Evolutionary conservation across 192 early-diverging fungal genomes (phyloP), one percentile per base, ranked within the genome.

Genomic region (Coemansia sp.): DNA sequence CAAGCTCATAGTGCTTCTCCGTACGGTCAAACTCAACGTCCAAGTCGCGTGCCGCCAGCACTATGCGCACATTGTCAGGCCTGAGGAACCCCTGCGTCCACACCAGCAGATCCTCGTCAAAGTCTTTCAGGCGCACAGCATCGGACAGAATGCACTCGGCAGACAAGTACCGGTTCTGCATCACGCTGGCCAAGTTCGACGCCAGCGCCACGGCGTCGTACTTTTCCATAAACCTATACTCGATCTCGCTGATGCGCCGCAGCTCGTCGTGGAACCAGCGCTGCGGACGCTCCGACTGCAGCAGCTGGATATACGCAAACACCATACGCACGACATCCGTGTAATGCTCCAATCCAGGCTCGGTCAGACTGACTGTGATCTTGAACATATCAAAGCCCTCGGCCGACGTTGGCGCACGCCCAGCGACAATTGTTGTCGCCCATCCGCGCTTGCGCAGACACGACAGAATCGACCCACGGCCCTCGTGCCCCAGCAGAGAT

Each of bases 401-500:
- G 87, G 45, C 88, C 83, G 85, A 93, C 87, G 58, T 87, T 82
- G 72, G 62, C 66, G 70, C 68, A 21, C 69, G 58, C 29, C 92
- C 89, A 0, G 88, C 90, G 12, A 84, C 83, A 41, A 95, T 75
- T 35, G 83, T 84, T 39, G 90, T 87, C 1, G 92, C 93, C 97
- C 97, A 98, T 2, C 95, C 92, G 57, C 90, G 87, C 65, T 89
- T 85, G 67, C 96, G 97, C 32, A 98, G 76, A 24, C 88, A 67
- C 3, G 91, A 92, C 21, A 95, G 75, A 48, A 97, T 79, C 8
- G 94, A 96, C 9, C 97, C 97, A 35, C 80, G 79, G 39, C 89
- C 89, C 73, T 97, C 95, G 76, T 96, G 93, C 1, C 95, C 95
- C 67, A 98, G 88, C 52, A 97, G 84, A 70, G 95, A 94, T 12